A percentile compares a stretch with the other conserved stretches of the same genome.
Evolutionary conservation across 2,329 filamentous ascomycete species (phyloP).

Genomic region (Fusarium luffae): DNA sequence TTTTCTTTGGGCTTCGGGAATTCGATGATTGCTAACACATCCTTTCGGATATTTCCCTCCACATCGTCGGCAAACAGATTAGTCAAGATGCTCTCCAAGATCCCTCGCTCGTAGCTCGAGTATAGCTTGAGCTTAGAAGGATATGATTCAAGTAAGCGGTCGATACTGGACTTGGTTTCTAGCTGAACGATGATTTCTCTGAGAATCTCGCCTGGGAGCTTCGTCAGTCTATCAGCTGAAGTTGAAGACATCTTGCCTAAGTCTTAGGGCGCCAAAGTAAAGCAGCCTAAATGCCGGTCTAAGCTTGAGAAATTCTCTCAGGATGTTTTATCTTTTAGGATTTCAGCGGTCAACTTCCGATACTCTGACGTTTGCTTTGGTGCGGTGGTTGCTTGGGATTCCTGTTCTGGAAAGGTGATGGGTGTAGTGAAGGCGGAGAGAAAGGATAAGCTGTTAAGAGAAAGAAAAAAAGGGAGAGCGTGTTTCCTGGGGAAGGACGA

Average conservation of each 20-base stretch:
- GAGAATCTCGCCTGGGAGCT: not conserved
- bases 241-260: not conserved
- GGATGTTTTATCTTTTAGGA: not conserved
- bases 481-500: not conserved
- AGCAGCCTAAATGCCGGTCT: not conserved
- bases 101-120: not conserved
- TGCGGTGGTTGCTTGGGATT: not conserved
- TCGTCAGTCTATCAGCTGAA: not conserved
- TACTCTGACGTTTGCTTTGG: not conserved
- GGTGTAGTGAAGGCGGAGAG: not conserved
- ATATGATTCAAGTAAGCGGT: not conserved
- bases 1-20: not conserved
- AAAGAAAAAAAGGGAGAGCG: no score
- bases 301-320: not conserved
- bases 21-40: not conserved
- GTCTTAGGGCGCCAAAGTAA: not conserved
- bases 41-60: not conserved
- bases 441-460: fast-evolving
- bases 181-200: not conserved
- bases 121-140: not conserved
- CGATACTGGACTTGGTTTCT: not conserved
- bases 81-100: not conserved
- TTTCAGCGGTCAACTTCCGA: not conserved
- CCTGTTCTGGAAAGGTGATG: not conserved
- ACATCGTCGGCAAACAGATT: not conserved